These are phyloP conservation scores for Malus sylvestris DNA, from an alignment of 306 rosid species.

Conservation along the genomic window DNA sequence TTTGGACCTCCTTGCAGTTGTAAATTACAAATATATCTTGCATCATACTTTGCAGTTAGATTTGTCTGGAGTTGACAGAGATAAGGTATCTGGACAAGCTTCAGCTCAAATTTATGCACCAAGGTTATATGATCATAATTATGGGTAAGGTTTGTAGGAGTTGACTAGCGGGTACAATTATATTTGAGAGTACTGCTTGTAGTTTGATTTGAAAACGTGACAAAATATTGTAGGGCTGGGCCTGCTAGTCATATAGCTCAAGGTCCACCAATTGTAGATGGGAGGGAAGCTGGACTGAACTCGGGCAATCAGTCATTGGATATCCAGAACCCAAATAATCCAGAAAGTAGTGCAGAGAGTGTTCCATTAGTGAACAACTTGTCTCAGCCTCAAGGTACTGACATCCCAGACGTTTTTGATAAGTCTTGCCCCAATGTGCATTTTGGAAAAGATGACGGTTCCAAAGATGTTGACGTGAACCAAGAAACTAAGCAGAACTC, in stretches of 20 bases:
- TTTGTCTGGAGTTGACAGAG: constrained; percentile 63
- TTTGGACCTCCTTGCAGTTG: constrained; percentile 11
- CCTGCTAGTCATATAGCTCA: constrained; percentile 30
- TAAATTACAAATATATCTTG: constrained; percentile 14
- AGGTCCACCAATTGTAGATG: constrained; percentile 18
- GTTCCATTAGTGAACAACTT: constrained; percentile 3
- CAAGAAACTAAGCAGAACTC: constrained; percentile 32
- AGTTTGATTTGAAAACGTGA: constrained; percentile 14
- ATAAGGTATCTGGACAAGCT: constrained; percentile 83
- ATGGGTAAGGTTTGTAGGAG: constrained; percentile 38
- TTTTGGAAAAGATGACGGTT: constrained; percentile 24
- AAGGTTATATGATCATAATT: constrained; percentile 25
- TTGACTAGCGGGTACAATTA: constrained; percentile 10
- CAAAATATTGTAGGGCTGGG: constrained; percentile 39
- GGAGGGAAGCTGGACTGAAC: constrained; percentile 34
- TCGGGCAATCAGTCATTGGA: constrained; percentile 25
- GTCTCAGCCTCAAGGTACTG: constrained; percentile 7
- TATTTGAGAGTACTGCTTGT: not conserved
- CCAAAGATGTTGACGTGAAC: constrained; percentile 18
- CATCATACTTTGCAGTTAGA: constrained; percentile 55
- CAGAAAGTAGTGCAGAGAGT: constrained; percentile 20
- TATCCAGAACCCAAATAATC: constrained; percentile 22
- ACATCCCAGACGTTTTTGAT: constrained; percentile 13
- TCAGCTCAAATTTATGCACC: constrained; percentile 42
- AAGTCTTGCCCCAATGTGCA: constrained; percentile 24